These are phyloP conservation scores for Chalciporus piperatus DNA, from an alignment of 768 basidiomycete genomes.

Conservation along the genomic window DNA sequence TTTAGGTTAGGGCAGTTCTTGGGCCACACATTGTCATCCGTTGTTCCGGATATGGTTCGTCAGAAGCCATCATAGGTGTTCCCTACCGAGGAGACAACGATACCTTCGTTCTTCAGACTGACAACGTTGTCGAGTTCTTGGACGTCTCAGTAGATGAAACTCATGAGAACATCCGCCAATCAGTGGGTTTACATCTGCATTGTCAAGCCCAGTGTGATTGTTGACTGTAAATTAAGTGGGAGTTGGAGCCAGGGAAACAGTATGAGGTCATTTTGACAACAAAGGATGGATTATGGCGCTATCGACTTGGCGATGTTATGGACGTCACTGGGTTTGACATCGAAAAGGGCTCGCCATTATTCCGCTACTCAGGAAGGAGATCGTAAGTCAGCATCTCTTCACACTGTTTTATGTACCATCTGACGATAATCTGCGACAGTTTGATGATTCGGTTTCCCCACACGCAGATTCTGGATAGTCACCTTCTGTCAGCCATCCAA, in stretches of 20 bases:
- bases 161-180: slow-evolving; percentile 14
- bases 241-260: slow-evolving; percentile 13
- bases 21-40: slow-evolving; percentile 5
- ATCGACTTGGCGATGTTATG: slow-evolving; percentile 19
- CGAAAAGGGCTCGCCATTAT: slow-evolving; percentile 5
- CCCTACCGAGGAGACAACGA: slow-evolving; percentile 1
- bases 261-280: slow-evolving; percentile 24
- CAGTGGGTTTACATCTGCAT: slow-evolving; percentile 5
- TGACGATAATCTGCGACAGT: slow-evolving; percentile 1
- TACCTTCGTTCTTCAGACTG: slow-evolving; percentile 3
- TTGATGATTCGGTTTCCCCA: slow-evolving; percentile 6
- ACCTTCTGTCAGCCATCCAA: slow-evolving; percentile 6
- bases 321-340: slow-evolving; percentile 14
- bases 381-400: slow-evolving; percentile 10
- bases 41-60: slow-evolving; percentile 7
- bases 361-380: slow-evolving; percentile 14
- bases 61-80: slow-evolving; percentile 7
- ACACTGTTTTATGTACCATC: too few species aligned
- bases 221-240: slow-evolving; percentile 12
- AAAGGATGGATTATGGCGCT: slow-evolving; percentile 22
- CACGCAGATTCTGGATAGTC: slow-evolving; percentile 7
- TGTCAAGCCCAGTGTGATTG: not conserved
- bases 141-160: slow-evolving; percentile 9
- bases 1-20: slow-evolving; percentile 14
- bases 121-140: slow-evolving; percentile 18